phyloP scores from a whole-genome alignment of 208 protist genomes.

The Crithidia fasciculata region DNA sequence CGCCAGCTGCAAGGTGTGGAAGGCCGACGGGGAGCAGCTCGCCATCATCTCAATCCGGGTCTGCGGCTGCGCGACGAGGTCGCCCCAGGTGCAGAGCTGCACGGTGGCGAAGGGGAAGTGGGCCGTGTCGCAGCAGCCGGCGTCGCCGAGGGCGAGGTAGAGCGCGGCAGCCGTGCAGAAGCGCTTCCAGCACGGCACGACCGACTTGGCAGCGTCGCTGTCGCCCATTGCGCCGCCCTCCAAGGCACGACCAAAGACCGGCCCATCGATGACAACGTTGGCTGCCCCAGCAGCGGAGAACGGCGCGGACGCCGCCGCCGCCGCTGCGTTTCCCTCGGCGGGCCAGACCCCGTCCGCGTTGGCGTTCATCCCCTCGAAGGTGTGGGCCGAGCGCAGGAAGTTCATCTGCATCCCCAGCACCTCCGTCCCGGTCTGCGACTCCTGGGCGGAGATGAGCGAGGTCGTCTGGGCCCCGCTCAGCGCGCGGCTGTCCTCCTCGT shows the following conservation, averaged over 20 bases:
- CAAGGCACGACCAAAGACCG: slow-evolving; percentile 1
- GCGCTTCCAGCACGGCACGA: slow-evolving; percentile 54
- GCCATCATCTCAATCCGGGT: slow-evolving; percentile 35
- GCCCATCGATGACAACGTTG: background rate
- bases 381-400: slow-evolving; percentile 21
- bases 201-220: background rate
- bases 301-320: background rate
- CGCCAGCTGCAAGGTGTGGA: slow-evolving; percentile 11
- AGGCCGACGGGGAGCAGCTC: slow-evolving; percentile 17
- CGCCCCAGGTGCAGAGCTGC: slow-evolving; percentile 45
- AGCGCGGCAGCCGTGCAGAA: slow-evolving; percentile 58
- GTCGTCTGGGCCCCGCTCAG: background rate
- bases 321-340: background rate
- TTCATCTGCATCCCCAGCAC: slow-evolving; percentile 9
- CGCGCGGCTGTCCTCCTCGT: slow-evolving; percentile 11
- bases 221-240: background rate
- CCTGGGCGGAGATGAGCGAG: slow-evolving; percentile 1
- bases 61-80: slow-evolving; percentile 31
- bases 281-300: background rate
- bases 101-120: slow-evolving; percentile 55
- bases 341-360: background rate
- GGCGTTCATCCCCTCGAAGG: slow-evolving; percentile 2
- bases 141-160: slow-evolving; percentile 59
- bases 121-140: slow-evolving; percentile 48
- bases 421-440: slow-evolving; percentile 9